Evolutionary conservation across 2,329 filamentous ascomycete genomes (phyloP).

Genomic region (Pezizomycotina sp.): DNA sequence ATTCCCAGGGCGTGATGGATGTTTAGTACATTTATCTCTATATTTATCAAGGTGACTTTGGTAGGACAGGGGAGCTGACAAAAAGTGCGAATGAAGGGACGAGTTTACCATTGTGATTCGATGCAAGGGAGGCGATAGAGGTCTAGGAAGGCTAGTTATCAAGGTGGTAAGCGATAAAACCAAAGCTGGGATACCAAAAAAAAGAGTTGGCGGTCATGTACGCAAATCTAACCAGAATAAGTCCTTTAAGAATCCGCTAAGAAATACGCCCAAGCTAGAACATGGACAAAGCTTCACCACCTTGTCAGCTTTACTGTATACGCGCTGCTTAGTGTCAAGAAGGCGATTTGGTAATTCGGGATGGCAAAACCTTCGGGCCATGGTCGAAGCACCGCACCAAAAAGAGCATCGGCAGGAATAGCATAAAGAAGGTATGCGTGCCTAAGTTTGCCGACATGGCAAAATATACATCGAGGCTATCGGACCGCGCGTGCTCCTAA

Average conservation of each 20-base stretch:
- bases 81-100: too few relatives aligned
- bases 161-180: not conserved
- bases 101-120: conserved; percentile 66
- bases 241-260: conserved; percentile 88
- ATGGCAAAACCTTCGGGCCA: conserved; percentile 32
- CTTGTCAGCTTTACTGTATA: conserved; percentile 28
- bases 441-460: conserved; percentile 90
- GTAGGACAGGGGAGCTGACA: too few relatives aligned
- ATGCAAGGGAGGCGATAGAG: conserved; percentile 76
- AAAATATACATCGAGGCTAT: conserved; percentile 81
- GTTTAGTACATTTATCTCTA: too few relatives aligned
- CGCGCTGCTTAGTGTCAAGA: conserved; percentile 7
- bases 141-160: conserved; percentile 48
- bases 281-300: conserved; percentile 39
- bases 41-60: too few relatives aligned
- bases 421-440: conserved; percentile 98
- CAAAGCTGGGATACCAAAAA: not conserved
- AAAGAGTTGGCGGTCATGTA: not conserved
- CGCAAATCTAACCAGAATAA: conserved; percentile 45
- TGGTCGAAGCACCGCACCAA: conserved; percentile 82
- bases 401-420: conserved; percentile 82
- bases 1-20: too few relatives aligned
- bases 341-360: conserved; percentile 2
- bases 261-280: conserved; percentile 66
- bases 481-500: conserved; percentile 13